Evolutionary conservation across 495 filamentous ascomycete species (phyloP), one percentile per base, ranked within the genome.

Genomic region (Daldinia grandis): DNA sequence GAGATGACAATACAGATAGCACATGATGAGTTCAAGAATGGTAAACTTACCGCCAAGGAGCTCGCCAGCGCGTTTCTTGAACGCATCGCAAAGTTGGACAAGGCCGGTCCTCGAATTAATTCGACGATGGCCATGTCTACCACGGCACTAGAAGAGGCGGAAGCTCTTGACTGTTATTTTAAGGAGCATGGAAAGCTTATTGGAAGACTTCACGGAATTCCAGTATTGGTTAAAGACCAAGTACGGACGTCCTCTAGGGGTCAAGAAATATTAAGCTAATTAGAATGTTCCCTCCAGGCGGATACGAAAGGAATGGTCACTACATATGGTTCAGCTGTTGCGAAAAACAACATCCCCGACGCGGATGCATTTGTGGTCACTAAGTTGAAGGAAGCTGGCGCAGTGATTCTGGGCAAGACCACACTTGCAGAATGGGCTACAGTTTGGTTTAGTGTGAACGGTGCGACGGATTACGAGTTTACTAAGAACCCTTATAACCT

Each of bases 371-470:
- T 86, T 24, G 59, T 72, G 5, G 83, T 79, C 10, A 72, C 76
- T 3, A 85, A 81, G 42, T 76, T 87, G 25, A 78, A 85, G 58
- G 78, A 78, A 12, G 78, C 75, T 12, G 80, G 79, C 10, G 77
- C 76, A 8, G 76, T 87, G 37, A 79, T 87, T 33, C 73, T 87
- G 15, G 80, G 79, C n/a, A 76, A 81, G 54, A 71, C 75, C 0
- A 65, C 61, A 8, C 51, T 65, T n/a, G 61, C 67, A 31, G 67
- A 70, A 61, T 70, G 67, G 67, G 61, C 61, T 2, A 60, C 67
- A 1, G 61, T 65, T n/a, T 65, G 61, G 61, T 70, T 65, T 28
- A 70, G 67, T 12, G 25, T 25, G 21, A 69, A 64, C 5, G 37
- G 76, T 35, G 38, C 71, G 71, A 74, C 37, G 10, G 57, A 67